A percentile compares a stretch with the other conserved stretches of the same genome.
These are phyloP conservation scores for Pseudogymnoascus sp. DNA, from an alignment of 2,329 filamentous ascomycete species.

Conservation along the genomic window DNA sequence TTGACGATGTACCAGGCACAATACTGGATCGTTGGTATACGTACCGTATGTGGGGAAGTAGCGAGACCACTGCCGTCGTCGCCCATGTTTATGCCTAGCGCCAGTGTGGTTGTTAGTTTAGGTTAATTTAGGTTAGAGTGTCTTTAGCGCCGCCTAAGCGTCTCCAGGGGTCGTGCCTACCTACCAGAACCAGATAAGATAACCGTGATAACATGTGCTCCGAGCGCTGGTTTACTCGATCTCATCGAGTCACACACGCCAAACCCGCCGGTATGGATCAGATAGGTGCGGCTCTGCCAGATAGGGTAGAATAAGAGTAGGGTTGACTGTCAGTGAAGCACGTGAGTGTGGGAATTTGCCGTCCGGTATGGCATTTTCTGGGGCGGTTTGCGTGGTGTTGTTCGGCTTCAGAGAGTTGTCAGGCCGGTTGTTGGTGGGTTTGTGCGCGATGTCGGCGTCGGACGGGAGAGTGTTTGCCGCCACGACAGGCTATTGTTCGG, in stretches of 20 bases:
- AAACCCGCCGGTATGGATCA: conserved; percentile 1
- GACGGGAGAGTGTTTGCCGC: neutral
- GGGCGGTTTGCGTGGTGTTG: neutral
- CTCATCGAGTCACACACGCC: conserved; percentile 7
- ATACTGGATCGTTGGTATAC: neutral
- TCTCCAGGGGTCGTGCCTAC: neutral
- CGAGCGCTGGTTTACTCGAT: conserved; percentile 3
- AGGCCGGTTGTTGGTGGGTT: neutral
- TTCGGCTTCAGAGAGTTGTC: neutral
- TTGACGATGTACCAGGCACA: neutral
- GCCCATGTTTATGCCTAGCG: neutral
- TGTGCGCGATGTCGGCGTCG: neutral
- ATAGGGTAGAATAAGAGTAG: neutral
- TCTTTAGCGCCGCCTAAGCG: neutral
- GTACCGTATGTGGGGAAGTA: conserved; percentile 1
- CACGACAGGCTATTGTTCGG: too few relatives aligned
- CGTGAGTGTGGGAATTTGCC: neutral
- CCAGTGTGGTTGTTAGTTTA: neutral
- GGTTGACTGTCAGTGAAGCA: neutral
- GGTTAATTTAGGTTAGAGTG: neutral
- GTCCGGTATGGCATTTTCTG: neutral
- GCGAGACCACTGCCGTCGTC: neutral
- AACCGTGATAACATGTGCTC: conserved; percentile 3
- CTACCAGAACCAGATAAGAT: neutral
- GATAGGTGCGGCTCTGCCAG: neutral